phyloP scores from a whole-genome alignment of 163 green algal species.

The Prototheca stagnorum region DNA sequence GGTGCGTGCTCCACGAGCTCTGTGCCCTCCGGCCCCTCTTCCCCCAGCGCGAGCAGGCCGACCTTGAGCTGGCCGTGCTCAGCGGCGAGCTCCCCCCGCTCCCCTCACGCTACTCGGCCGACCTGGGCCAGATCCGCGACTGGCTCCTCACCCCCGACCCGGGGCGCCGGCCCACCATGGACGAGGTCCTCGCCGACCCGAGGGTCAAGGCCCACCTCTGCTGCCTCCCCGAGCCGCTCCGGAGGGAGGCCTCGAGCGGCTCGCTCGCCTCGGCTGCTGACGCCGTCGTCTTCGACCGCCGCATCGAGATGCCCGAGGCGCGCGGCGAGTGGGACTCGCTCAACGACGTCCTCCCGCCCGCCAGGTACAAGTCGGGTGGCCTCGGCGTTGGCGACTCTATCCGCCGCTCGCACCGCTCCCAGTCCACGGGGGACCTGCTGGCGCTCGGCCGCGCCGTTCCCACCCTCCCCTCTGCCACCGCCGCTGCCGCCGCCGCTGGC shows the following conservation, averaged over 20 bases:
- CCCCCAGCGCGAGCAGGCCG: slow-evolving; percentile 9
- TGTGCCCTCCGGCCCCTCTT: slow-evolving; percentile 32
- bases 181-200: slow-evolving; percentile 7
- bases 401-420: neutral
- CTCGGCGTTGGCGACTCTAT: neutral
- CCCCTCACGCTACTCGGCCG: slow-evolving; percentile 2
- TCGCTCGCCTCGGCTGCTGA: neutral
- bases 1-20: slow-evolving; percentile 45
- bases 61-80: slow-evolving; percentile 4
- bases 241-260: neutral
- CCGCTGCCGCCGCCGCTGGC: neutral
- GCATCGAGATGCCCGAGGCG: neutral
- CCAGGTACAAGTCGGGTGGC: slow-evolving; percentile 1
- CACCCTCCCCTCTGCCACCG: neutral
- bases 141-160: slow-evolving; percentile 5
- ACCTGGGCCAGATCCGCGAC: neutral
- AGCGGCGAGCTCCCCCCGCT: slow-evolving; percentile 4
- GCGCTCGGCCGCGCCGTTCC: neutral
- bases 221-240: neutral
- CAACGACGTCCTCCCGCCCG: slow-evolving; percentile 4
- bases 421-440: neutral
- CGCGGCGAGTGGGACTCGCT: neutral
- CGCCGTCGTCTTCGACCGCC: too few relatives aligned
- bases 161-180: slow-evolving; percentile 3
- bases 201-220: neutral